A percentile compares a stretch with the other conserved stretches of the same genome.
Conservation (phyloP, 805 yeast species). For the Wickerhamiella kurtzmanii region DNA sequence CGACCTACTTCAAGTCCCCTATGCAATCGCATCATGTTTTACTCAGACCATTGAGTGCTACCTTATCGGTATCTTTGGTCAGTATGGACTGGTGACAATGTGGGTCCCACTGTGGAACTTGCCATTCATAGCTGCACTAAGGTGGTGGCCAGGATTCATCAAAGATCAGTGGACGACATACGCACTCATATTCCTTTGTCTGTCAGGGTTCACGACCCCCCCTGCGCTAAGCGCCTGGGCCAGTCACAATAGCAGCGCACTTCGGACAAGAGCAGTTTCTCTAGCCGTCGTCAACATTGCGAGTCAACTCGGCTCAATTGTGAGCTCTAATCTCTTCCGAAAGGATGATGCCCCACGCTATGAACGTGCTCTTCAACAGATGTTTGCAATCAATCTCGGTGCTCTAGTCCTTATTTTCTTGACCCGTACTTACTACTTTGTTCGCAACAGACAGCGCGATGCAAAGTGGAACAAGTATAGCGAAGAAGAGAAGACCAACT, state of each 20-base stretch:
- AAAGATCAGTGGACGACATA: slow-evolving; percentile 20
- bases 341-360: slow-evolving; percentile 45
- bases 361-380: slow-evolving; percentile 36
- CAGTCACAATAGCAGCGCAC: slow-evolving; percentile 46
- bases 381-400: slow-evolving; percentile 20
- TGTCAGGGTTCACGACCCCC: slow-evolving; percentile 15
- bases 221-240: slow-evolving; percentile 30
- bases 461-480: slow-evolving; percentile 39
- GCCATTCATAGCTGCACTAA: slow-evolving; percentile 5
- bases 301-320: slow-evolving; percentile 43
- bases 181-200: slow-evolving; percentile 16
- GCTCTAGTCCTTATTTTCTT: slow-evolving; percentile 14
- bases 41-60: background rate
- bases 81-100: slow-evolving; percentile 1
- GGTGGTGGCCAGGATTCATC: slow-evolving; percentile 12
- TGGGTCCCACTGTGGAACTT: slow-evolving; percentile 6
- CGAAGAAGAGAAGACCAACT: slow-evolving; percentile 36
- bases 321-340: slow-evolving; percentile 42
- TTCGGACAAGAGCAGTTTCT: slow-evolving; percentile 46
- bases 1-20: slow-evolving; percentile 27
- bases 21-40: background rate
- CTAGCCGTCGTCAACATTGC: slow-evolving; percentile 51
- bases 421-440: slow-evolving; percentile 25
- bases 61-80: background rate
- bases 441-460: slow-evolving; percentile 26